Evolutionary conservation across 306 rosid genomes (phyloP), one percentile per base, ranked within the genome.

Genomic region (Citrullus amarus): DNA sequence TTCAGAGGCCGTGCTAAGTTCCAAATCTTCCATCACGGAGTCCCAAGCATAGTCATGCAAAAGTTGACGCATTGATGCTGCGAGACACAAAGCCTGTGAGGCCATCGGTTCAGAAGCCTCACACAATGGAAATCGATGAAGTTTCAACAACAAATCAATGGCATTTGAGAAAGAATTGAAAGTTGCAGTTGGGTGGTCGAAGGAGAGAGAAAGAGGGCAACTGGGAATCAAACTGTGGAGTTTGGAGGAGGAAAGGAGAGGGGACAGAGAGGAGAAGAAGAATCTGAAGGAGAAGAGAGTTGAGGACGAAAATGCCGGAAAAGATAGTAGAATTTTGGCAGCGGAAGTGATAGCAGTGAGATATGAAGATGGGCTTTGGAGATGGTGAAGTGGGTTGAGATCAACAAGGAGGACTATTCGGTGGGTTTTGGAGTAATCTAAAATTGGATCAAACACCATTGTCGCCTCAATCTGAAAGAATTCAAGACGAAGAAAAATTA

Each of bases 401-500:
- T 53, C 57, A 1, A 53, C 57, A 53, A 53, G 57, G 57, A 53
- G 57, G n/a, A 53, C 20, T 53, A 53, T 16, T 53, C 57, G 57
- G 20, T 53, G 57, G 57, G 57, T 53, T 53, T 53, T 16, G 20
- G 57, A 53, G 57, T 53, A 53, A 53, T 53, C 57, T 53, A 53
- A 53, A 53, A 53, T 15, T 53, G 20, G 57, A 53, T 17, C 57
- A 53, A 53, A 53, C n/a, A 20, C 57, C 57, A 53, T 53, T 16
- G 97, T 84, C 7, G 90, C 97, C 87, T 95, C 98, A 62, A 95
- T 91, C 98, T 95, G 92, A 82, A 83, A 81, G 36, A 59, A 72
- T 20, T 53, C 12, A 80, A 55, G 68, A 61, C 11, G 6, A 25
- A 81, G 81, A 60, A 43, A n/a, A 36, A 20, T 20, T 32, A 70